Evolutionary conservation across 2,329 filamentous ascomycete species (phyloP), one percentile per base, ranked within the genome.

Genomic region (Davidsoniella eucalypti): DNA sequence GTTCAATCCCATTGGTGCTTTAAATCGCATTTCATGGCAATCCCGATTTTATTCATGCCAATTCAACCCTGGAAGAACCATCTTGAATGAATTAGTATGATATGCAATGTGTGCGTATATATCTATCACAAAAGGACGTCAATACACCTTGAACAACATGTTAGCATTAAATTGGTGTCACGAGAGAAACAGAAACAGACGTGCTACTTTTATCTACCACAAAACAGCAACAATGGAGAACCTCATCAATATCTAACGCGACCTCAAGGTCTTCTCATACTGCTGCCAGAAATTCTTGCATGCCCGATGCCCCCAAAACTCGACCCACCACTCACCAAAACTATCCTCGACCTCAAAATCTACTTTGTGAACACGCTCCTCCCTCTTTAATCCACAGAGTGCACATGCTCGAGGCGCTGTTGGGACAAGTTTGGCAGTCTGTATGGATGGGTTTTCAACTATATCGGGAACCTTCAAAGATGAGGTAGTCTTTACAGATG

Each of bases 321-420:
- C 87, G 40, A 83, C 71, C 90, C 90, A 96, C 86, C 87, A 96
- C 67, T 96, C 90, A 10, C 87, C 87, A 69, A 95, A 95, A 62
- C 84, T 87, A 63, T 96, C 90, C 58, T 90, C 80, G 7, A 93
- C 78, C 23, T 80, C 72, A 48, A 80, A 68, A 59, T 94, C 87
- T 33, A 92, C 75, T 59, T 80, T 86, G 17, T 68, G 64, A 9
- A 95, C 71, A 46, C 90, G 74, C 66, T 96, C 90, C 39, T 94
- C 87, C 55, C 90, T 72, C 66, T 85, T 92, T 56, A 96, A 65
- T 0, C 90, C 90, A 63, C 90, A 96, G 29, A 96, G 68, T 47
- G 88, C 75, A 65, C 90, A 96, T 1, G 81, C 69, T 63, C 84
- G 82, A 0, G 78, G 69, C 3, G 86, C 83, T 18, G 78, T 83